Conservation (phyloP, 2,329 filamentous ascomycete genomes). For the Paramyrothecium roridum region DNA sequence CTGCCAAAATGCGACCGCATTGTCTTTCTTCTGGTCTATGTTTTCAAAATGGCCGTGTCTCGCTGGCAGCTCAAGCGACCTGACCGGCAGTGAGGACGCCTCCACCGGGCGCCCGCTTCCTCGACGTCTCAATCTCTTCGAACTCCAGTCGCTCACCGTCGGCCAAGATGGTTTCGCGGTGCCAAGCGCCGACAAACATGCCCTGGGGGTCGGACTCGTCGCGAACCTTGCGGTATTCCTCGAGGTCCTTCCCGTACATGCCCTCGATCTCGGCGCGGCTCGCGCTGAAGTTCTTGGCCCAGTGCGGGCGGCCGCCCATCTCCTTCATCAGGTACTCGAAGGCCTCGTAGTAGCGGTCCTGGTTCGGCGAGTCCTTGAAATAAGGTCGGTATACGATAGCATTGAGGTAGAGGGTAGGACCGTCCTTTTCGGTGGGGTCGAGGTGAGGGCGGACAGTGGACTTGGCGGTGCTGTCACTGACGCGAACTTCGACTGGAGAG, state of each 20-base stretch:
- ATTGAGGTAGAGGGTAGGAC: constrained; percentile 82
- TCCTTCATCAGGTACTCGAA: constrained; percentile 92
- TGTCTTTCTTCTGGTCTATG: background rate
- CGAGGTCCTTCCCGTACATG: constrained; percentile 68
- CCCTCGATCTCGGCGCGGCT: constrained; percentile 57
- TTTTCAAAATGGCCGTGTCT: background rate
- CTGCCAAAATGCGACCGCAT: background rate
- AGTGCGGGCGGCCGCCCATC: constrained; percentile 78
- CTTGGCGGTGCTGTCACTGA: constrained; percentile 62
- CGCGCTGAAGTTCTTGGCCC: constrained; percentile 85
- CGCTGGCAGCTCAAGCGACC: background rate
- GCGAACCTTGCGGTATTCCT: constrained; percentile 65
- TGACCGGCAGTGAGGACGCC: constrained; percentile 22
- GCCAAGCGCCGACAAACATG: constrained; percentile 90
- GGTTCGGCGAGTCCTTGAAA: constrained; percentile 71
- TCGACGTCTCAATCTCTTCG: constrained; percentile 31
- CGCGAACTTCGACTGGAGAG: constrained; percentile 88
- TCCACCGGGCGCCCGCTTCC: constrained; percentile 16
- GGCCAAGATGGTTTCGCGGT: constrained; percentile 63
- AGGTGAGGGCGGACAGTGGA: constrained; percentile 44
- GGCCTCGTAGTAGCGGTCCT: constrained; percentile 76
- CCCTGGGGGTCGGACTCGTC: constrained; percentile 73
- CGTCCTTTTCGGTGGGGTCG: constrained; percentile 66
- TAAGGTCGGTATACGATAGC: constrained; percentile 87
- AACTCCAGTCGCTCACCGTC: constrained; percentile 27